Percentiles rank a stretch among this genome's conserved stretches.
Evolutionary conservation across 2,329 filamentous ascomycete genomes (phyloP).

Genomic region (Penicillium frequentans): DNA sequence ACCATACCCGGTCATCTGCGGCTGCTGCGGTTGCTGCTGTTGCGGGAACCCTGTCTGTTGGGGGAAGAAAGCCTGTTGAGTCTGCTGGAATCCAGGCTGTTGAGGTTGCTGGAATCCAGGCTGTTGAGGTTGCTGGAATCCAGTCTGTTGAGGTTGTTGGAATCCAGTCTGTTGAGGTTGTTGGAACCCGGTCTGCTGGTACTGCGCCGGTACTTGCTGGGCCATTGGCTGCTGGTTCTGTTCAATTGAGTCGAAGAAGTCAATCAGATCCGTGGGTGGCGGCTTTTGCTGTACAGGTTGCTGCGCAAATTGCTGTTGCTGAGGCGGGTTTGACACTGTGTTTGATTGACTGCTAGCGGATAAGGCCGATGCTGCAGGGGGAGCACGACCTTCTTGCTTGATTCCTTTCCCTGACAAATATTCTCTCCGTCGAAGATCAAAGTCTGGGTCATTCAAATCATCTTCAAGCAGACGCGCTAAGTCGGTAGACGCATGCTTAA

Average conservation of each 20-base stretch:
- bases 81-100: constrained; percentile 34
- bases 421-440: constrained; percentile 88
- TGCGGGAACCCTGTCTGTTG: constrained; percentile 43
- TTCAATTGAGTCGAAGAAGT: constrained; percentile 93
- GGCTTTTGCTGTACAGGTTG: constrained; percentile 35
- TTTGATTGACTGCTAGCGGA: constrained; percentile 26
- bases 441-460: constrained; percentile 91
- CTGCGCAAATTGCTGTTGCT: constrained; percentile 10
- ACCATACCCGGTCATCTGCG: constrained; percentile 40
- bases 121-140: constrained; percentile 35
- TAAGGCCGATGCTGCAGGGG: constrained; percentile 25
- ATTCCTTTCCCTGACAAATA: constrained; percentile 86
- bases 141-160: constrained; percentile 24
- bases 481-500: constrained; percentile 95
- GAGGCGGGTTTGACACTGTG: constrained; percentile 25
- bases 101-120: constrained; percentile 26
- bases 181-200: constrained; percentile 37
- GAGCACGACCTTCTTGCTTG: constrained; percentile 53
- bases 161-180: constrained; percentile 23
- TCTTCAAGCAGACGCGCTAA: constrained; percentile 87
- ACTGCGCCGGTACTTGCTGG: constrained; percentile 41
- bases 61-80: constrained; percentile 26
- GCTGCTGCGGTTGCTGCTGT: constrained; percentile 23
- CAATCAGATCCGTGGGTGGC: constrained; percentile 72
- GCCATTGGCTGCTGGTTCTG: constrained; percentile 75